Evolutionary conservation across 768 basidiomycete genomes (phyloP), one percentile per base, ranked within the genome.

Genomic region (Phlebiopsis gigantea): DNA sequence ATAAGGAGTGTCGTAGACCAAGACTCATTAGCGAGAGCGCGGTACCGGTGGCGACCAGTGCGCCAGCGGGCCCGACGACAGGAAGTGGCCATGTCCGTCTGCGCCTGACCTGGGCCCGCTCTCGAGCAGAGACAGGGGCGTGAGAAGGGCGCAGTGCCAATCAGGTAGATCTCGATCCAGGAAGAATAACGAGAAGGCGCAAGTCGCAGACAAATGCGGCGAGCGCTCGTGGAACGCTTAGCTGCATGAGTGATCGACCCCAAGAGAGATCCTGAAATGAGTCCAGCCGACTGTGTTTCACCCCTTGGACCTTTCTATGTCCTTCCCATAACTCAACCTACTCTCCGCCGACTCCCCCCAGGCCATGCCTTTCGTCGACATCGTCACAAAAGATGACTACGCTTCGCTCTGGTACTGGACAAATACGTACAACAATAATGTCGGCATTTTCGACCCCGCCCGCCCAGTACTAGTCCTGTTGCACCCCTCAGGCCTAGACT

Each of bases 401-500:
- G 83, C 82, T 50, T 82, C 85, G 19, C 79, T 90, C 55, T 85
- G 77, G 77, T 91, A 90, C 72, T 77, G 66, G 54, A 87, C 89
- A 15, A 89, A 88, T 68, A 75, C 85, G 3, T 63, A 69, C 0
- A 75, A 72, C 60, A 73, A 75, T 62, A 85, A 83, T 63, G 85
- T 88, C 60, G 77, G 83, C 63, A 80, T 80, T 55, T 87, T 91
- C 69, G 75, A 87, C 66, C 77, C 80, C 15, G 72, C 73, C 30
- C 87, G 82, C 64, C 83, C 88, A 0, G 85, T 85, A 0, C 72
- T 88, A 61, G 77, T 86, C 56, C 73, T 91, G 54, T 70, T 91
- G 0, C 88, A 84, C 62, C 87, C 88, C 12, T 68, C 79, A 43
- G 82, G 84, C 65, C 74, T 90, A 55, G 85, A 88, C 70, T 81